These are phyloP conservation scores for Biancaea sappan DNA, from an alignment of 306 rosid genomes.

Conservation along the genomic window DNA sequence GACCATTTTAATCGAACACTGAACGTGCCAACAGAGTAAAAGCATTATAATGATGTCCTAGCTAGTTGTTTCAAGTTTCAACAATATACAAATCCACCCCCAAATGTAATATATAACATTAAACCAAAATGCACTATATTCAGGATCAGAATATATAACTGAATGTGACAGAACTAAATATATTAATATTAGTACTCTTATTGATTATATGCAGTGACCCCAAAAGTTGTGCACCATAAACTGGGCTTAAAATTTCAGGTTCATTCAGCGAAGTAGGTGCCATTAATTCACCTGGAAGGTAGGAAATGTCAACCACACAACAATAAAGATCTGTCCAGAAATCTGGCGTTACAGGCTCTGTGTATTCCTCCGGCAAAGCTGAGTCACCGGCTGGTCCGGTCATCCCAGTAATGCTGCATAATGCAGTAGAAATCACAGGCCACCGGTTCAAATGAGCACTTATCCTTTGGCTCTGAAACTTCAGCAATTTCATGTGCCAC, in stretches of 20 bases:
- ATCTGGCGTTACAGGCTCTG: not conserved
- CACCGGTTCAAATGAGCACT: not conserved
- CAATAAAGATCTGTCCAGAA: constrained; percentile 54
- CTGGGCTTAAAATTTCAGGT: constrained; percentile 24
- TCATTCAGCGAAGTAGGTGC: constrained; percentile 19
- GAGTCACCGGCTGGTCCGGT: not conserved
- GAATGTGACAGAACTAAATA: not conserved
- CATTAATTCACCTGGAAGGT: constrained; percentile 7
- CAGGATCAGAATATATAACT: not conserved
- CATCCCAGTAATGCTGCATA: not conserved
- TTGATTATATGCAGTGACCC: not conserved
- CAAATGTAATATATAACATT: too few relatives aligned
- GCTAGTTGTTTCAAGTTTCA: too few relatives aligned
- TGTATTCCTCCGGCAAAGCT: too few relatives aligned
- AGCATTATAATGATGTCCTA: too few relatives aligned
- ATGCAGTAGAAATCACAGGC: not conserved
- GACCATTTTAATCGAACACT: too few relatives aligned
- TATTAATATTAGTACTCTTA: too few relatives aligned
- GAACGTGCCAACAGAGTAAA: too few relatives aligned
- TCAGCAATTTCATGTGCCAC: not conserved
- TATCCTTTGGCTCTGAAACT: not conserved
- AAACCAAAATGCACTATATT: too few relatives aligned
- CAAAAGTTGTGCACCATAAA: constrained; percentile 24
- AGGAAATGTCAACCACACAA: constrained; percentile 30
- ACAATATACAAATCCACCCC: too few relatives aligned